Base-by-base conservation (phyloP, 805 yeast genomes). In the Candida bentonensis region DNA sequence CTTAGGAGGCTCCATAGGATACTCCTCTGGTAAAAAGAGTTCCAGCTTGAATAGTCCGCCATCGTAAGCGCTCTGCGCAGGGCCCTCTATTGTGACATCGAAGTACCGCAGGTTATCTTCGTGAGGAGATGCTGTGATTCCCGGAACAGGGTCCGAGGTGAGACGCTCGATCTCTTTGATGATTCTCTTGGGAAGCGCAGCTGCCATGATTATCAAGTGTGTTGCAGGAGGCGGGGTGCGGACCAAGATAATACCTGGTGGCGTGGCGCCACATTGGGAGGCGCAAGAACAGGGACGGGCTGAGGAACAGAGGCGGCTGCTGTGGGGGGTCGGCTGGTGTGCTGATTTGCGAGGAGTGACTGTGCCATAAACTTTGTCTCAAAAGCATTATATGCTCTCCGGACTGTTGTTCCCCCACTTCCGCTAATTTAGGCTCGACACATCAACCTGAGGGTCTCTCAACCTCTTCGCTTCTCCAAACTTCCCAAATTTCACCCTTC, bases 1-100 rank as follows among this genome's bases (percentile, higher is more conserved):
- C 60, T 87, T 88, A 43, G 98, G 98, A 0, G 98, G 95, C 56
- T 85, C 86, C 96, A 89, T 82, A 11, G 98, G 98, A 62, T 92
- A 92, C 58, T 92, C 98, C 58, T 92, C 96, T 1, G 98, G 97
- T 50, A 92, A 64, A 58, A 73, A 92, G 50, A 92, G 68, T 62
- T 92, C 98, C 47, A 92, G 67, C 52, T 81, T 71, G 67, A 92
- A 92, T 2, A 66, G 56, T 23, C 84, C 84, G 33, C 69, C 69
- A 58, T 89, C 95, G 58, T 89, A 92, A 1, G 98, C 97, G 1
- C 95, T 83, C 44, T 82, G 80, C 23, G 73, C 69, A 7, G 98
- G 98, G 0, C 98, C 98, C 47, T 84, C 86, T 48, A 92, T 81
- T 1, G 84, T 76, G 22, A 92, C 98, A 51, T 86, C 84, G 57